Evolutionary conservation across 345 rosid genomes (phyloP).

Genomic region (Lepidium didymum): DNA sequence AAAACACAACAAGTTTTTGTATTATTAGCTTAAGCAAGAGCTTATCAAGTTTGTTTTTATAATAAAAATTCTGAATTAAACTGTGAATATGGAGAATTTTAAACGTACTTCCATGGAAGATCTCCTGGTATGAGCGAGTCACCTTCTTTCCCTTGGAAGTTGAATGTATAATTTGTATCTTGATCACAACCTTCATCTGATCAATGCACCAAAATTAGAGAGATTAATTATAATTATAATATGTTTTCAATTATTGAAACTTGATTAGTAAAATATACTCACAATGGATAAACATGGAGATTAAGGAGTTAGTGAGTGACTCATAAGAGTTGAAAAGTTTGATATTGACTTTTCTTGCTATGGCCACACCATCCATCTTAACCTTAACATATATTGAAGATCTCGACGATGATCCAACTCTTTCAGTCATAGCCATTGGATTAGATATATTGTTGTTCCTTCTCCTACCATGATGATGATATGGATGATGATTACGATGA

Average conservation of each 20-base stretch:
- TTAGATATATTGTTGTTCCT: background rate
- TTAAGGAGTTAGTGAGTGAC: slow-evolving; percentile 39
- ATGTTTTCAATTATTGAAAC: background rate
- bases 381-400: slow-evolving; percentile 51
- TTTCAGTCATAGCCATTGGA: background rate
- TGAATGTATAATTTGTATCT: slow-evolving; percentile 29
- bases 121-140: slow-evolving; percentile 52
- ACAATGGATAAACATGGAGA: slow-evolving; percentile 45
- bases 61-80: too few species aligned
- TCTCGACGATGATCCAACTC: background rate
- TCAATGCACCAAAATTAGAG: background rate
- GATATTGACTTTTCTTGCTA: slow-evolving; percentile 51
- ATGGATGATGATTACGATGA: slow-evolving; percentile 23
- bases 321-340: slow-evolving; percentile 40
- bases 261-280: slow-evolving; percentile 14
- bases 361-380: slow-evolving; percentile 69
- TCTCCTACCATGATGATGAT: slow-evolving; percentile 19
- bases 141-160: slow-evolving; percentile 59
- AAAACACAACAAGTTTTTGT: background rate
- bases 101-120: slow-evolving; percentile 66
- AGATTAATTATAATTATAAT: too few species aligned
- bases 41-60: too few species aligned
- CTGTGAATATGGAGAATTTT: background rate
- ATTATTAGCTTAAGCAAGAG: too few species aligned
- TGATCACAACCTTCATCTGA: slow-evolving; percentile 15